Evolutionary conservation across 768 basidiomycete species (phyloP).

Genomic region (Lyophyllum decastes): DNA sequence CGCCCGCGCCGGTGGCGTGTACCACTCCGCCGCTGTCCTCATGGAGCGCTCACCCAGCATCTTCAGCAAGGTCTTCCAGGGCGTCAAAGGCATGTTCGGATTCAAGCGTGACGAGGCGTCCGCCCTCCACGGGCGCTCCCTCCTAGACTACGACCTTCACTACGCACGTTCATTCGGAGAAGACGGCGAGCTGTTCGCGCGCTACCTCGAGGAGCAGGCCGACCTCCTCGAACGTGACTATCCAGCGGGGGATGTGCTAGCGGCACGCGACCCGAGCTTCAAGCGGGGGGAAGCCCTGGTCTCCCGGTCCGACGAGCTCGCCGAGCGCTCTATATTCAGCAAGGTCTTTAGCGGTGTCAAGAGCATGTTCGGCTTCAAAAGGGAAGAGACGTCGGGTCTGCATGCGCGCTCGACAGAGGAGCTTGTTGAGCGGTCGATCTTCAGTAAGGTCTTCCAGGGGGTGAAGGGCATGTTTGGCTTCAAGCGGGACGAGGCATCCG

Average conservation of each 20-base stretch:
- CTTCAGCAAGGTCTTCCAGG: not conserved
- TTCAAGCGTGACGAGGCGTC: not conserved
- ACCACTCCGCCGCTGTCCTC: not conserved
- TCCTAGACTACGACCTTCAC: conserved; percentile 1
- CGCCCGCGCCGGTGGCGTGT: not conserved
- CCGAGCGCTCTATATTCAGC: not conserved
- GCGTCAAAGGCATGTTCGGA: not conserved
- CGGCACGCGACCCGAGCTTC: not conserved
- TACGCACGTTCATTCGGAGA: conserved; percentile 3
- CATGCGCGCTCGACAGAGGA: not conserved
- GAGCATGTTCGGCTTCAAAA: not conserved
- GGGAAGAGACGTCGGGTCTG: not conserved
- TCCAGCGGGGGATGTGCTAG: not conserved
- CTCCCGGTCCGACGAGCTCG: not conserved
- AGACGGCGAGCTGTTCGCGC: not conserved
- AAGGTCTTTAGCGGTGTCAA: not conserved
- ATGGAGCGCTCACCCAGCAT: not conserved
- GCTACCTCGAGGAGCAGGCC: not conserved
- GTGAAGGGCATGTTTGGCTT: not conserved
- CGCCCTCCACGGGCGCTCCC: not conserved
- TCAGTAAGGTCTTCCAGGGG: not conserved
- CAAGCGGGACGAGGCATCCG: not conserved
- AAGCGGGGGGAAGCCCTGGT: not conserved
- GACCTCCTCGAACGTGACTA: not conserved
- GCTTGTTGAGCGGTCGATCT: not conserved